Conservation (phyloP, 2,329 filamentous ascomycete species). For the Epichloe sibirici region DNA sequence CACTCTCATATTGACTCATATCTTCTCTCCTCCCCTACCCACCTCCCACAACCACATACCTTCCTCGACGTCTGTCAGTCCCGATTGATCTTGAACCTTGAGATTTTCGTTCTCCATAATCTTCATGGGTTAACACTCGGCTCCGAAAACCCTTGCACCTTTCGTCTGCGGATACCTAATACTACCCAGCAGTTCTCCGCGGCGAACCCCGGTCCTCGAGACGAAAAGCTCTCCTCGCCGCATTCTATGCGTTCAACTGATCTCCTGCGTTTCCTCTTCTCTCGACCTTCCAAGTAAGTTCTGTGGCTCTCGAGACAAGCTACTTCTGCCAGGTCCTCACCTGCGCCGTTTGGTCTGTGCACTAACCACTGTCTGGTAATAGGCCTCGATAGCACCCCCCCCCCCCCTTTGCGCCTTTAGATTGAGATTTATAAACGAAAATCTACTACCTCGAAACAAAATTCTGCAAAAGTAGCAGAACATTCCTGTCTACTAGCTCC, state of each 20-base stretch:
- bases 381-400: slow-evolving; percentile 50
- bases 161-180: not conserved
- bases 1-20: not conserved
- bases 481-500: slow-evolving; percentile 47
- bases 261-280: slow-evolving; percentile 84
- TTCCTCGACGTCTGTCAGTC: not conserved
- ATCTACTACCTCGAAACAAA: not conserved
- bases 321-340: not conserved
- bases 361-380: not conserved
- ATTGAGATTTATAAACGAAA: not conserved
- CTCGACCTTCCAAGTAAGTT: slow-evolving; percentile 74
- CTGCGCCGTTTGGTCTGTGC: not conserved
- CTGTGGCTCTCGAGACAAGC: too few relatives aligned
- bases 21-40: not conserved
- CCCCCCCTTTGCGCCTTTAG: not conserved
- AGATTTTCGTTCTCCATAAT: not conserved
- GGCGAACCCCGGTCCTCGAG: not conserved
- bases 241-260: slow-evolving; percentile 82
- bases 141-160: not conserved
- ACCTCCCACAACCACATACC: not conserved
- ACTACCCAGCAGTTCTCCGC: not conserved
- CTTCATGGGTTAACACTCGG: not conserved
- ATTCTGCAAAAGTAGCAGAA: slow-evolving; percentile 11
- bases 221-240: not conserved
- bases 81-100: not conserved